Evolutionary conservation across 1,139 yeast genomes (phyloP), one percentile per base, ranked within the genome.

Genomic region (Tardiomyces digboiensis): DNA sequence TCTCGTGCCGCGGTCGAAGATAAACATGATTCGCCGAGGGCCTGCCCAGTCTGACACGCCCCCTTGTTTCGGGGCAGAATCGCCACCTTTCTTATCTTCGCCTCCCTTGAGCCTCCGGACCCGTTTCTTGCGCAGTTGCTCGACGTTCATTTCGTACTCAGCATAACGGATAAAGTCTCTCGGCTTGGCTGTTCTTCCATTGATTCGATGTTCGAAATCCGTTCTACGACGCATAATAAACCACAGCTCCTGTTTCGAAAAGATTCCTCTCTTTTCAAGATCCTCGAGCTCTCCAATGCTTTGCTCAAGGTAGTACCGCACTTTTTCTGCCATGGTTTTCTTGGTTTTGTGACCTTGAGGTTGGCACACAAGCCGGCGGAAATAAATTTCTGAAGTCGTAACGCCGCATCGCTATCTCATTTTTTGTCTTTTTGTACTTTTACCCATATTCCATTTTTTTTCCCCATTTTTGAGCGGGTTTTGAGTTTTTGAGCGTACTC

Each of bases 251-350:
- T 76, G 75, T 57, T 61, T 62, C 36, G 62, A 53, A 62, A 91
- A 93, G 16, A 93, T 69, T 2, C 89, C 91, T 59, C 86, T 83
- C 49, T 75, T 76, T 50, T 82, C 80, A 41, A 93, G 75, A 60
- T 91, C 98, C 58, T 88, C 91, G 48, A 93, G 74, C 65, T 93
- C 99, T 0, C 96, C 95, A 58, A 91, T 89, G 7, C 89, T 79
- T 56, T 80, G 88, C 65, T 85, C 95, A 61, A 85, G 68, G 60
- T 79, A 81, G 63, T 76, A 83, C 64, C 94, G 75, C 21, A 83
- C 82, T 55, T 80, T 81, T 43, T 85, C 85, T 20, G 87, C 76
- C 89, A 82, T 82, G 40, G 26, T n/a, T n/a, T n/a, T n/a, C n/a
- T n/a, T n/a, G n/a, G n/a, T n/a, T n/a, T n/a, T n/a, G n/a, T n/a